These are phyloP conservation scores for Ogataea nonfermentans DNA, from an alignment of 805 yeast genomes.

Conservation along the genomic window DNA sequence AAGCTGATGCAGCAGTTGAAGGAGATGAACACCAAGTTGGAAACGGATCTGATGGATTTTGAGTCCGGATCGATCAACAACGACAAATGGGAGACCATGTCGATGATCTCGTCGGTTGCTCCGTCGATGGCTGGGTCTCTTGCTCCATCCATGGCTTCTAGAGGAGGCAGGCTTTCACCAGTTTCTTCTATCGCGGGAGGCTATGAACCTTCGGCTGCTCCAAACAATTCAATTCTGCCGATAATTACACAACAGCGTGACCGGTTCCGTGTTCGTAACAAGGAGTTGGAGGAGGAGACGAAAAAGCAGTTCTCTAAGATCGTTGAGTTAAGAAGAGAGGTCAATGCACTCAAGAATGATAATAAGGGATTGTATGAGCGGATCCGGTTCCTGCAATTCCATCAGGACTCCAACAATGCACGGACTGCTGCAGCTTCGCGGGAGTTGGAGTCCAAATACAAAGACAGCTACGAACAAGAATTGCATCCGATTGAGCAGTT, in stretches of 20 bases:
- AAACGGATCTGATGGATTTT: conserved; percentile 64
- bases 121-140: conserved; percentile 19
- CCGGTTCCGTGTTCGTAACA: conserved; percentile 78
- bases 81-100: conserved; percentile 59
- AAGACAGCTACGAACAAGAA: conserved; percentile 67
- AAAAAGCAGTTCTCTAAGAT: conserved; percentile 55
- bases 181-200: conserved; percentile 52
- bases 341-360: conserved; percentile 63
- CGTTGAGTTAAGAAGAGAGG: conserved; percentile 61
- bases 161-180: conserved; percentile 43
- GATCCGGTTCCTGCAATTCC: conserved; percentile 62
- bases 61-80: conserved; percentile 42
- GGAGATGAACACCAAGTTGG: conserved; percentile 58
- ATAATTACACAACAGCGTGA: conserved; percentile 94
- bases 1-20: conserved; percentile 43
- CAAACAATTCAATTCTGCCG: conserved; percentile 61
- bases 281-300: conserved; percentile 79
- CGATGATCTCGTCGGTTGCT: conserved; percentile 62
- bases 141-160: conserved; percentile 3
- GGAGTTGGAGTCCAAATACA: conserved; percentile 57
- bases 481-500: conserved; percentile 83
- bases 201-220: conserved; percentile 15
- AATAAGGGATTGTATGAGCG: conserved; percentile 79
- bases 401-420: conserved; percentile 30
- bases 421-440: conserved; percentile 30